phyloP scores from a whole-genome alignment of 495 filamentous ascomycete genomes.

The Annulohypoxylon moriforme region DNA sequence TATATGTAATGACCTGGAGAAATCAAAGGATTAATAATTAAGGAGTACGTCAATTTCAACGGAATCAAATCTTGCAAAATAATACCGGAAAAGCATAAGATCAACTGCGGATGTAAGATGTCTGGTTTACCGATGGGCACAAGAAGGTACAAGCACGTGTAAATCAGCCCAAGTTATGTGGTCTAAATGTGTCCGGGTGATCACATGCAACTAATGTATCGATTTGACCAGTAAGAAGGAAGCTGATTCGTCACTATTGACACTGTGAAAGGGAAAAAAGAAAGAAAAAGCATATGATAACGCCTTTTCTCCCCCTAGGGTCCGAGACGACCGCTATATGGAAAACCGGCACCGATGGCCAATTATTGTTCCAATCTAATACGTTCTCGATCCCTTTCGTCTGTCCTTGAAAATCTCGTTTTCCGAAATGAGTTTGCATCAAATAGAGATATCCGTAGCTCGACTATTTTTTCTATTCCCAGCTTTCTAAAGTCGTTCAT shows the following conservation, averaged over 20 bases:
- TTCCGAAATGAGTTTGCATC: conserved; percentile 12
- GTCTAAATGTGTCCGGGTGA: conserved; percentile 32
- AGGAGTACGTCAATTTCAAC: neutral
- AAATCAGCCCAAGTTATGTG: conserved; percentile 34
- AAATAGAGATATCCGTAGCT: neutral
- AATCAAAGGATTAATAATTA: neutral
- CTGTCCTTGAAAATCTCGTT: conserved; percentile 2
- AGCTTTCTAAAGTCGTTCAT: neutral
- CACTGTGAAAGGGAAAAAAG: conserved; percentile 32
- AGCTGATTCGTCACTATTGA: conserved; percentile 27
- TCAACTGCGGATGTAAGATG: neutral
- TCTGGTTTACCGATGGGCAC: conserved; percentile 25
- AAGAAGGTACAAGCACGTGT: conserved; percentile 45
- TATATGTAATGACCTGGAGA: neutral
- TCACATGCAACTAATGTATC: conserved; percentile 44
- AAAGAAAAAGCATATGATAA: conserved; percentile 45
- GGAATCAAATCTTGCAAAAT: conserved; percentile 30
- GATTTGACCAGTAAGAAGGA: conserved; percentile 31
- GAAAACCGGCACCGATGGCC: conserved; percentile 22
- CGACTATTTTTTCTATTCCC: neutral
- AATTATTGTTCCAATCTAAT: conserved; percentile 21
- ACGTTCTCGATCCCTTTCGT: conserved; percentile 12
- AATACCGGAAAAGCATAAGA: conserved; percentile 30
- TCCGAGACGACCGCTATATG: conserved; percentile 20
- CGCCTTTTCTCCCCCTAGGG: conserved; percentile 16